These are phyloP conservation scores for Boletus holoroseus DNA, from an alignment of 1,284 basidiomycete species.

Conservation along the genomic window DNA sequence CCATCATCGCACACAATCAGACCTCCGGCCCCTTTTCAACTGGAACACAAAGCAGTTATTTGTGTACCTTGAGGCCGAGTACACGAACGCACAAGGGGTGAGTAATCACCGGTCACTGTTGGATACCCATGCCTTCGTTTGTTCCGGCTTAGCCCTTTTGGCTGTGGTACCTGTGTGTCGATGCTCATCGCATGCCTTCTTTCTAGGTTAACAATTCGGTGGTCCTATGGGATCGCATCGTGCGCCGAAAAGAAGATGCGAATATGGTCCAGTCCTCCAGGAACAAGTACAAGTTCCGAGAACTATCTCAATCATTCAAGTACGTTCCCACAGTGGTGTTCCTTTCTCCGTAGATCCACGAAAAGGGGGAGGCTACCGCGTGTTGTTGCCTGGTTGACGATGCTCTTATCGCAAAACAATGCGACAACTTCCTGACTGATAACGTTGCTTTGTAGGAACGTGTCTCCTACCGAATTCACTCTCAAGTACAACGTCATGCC, in stretches of 20 bases:
- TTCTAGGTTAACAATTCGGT: conserved; percentile 72
- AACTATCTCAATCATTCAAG: conserved; percentile 74
- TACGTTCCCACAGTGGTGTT: conserved; percentile 39
- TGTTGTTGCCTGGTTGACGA: conserved; percentile 20
- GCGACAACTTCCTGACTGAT: conserved; percentile 12
- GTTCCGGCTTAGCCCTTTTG: conserved; percentile 4
- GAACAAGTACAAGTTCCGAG: conserved; percentile 84
- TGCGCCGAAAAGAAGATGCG: conserved; percentile 73
- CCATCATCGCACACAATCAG: conserved; percentile 35
- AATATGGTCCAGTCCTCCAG: conserved; percentile 47
- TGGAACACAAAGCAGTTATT: conserved; percentile 97
- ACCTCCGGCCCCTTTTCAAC: conserved; percentile 76
- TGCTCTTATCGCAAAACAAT: conserved; percentile 17
- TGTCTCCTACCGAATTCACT: conserved; percentile 61
- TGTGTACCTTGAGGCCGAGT: conserved; percentile 77
- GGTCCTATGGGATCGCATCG: conserved; percentile 88
- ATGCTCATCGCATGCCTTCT: conserved; percentile 13
- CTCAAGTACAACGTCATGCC: conserved; percentile 92
- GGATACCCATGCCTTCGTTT: conserved; percentile 7
- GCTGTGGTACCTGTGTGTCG: conserved; percentile 6
- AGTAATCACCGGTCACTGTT: conserved; percentile 29
- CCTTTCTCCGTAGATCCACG: conserved; percentile 9
- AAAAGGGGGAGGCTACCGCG: conserved; percentile 16
- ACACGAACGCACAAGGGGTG: conserved; percentile 66
- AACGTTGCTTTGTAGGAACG: conserved; percentile 44